Percentiles rank a stretch among this genome's conserved stretches.
These are phyloP conservation scores for Saturnispora hagleri DNA, from an alignment of 805 yeast genomes.

Conservation along the genomic window DNA sequence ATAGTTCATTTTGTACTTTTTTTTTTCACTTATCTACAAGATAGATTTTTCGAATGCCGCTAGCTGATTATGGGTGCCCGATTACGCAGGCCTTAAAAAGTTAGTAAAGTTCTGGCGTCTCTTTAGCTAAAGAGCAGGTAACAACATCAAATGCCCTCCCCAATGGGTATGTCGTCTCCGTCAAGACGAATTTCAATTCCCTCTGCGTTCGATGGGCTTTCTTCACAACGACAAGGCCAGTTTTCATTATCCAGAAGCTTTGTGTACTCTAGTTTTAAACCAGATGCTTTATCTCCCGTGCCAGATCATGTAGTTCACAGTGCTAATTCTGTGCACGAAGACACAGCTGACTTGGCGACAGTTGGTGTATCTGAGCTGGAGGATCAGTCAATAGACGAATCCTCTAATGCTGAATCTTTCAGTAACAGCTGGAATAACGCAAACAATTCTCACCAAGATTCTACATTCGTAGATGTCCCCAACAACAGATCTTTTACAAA, in stretches of 20 bases:
- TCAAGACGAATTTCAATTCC: background rate
- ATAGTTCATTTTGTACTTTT: background rate
- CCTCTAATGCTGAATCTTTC: background rate
- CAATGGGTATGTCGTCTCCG: background rate
- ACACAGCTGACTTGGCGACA: slow-evolving; percentile 46
- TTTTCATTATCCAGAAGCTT: slow-evolving; percentile 31
- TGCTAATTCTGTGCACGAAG: slow-evolving; percentile 43
- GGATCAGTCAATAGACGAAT: slow-evolving; percentile 2
- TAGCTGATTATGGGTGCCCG: background rate
- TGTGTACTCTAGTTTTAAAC: slow-evolving; percentile 28
- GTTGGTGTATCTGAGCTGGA: slow-evolving; percentile 40
- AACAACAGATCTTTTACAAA: slow-evolving; percentile 2
- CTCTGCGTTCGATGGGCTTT: background rate
- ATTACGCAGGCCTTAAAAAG: background rate
- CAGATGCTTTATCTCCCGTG: slow-evolving; percentile 13
- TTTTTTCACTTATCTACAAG: background rate
- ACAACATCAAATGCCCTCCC: background rate
- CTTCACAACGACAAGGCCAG: background rate
- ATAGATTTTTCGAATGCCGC: background rate
- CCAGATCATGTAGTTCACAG: slow-evolving; percentile 29
- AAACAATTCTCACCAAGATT: background rate
- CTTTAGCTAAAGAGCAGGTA: background rate
- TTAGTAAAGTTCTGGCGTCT: background rate
- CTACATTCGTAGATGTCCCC: background rate
- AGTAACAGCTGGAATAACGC: background rate